Evolutionary conservation across 2,329 filamentous ascomycete species (phyloP).

Genomic region (Sporothrix brasiliensis): DNA sequence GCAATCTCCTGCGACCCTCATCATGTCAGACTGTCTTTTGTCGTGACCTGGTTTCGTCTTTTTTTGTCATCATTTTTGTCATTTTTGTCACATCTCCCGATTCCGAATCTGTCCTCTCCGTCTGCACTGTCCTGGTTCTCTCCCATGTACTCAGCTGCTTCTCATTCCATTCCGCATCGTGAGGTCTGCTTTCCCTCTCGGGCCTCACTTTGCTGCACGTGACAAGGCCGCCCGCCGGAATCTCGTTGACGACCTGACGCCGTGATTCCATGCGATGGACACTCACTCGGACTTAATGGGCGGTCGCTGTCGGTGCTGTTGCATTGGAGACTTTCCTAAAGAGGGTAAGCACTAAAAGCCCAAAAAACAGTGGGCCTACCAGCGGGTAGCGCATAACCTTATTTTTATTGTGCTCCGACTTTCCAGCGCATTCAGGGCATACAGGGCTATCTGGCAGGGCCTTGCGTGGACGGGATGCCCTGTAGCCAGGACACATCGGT

Average conservation of each 20-base stretch:
- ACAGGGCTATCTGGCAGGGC: background rate
- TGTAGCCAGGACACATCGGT: background rate
- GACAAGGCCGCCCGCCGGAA: background rate
- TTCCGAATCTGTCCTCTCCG: background rate
- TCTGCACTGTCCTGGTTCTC: background rate
- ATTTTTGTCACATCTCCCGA: background rate
- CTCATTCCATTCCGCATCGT: background rate
- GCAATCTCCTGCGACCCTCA: background rate
- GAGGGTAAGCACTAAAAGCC: background rate
- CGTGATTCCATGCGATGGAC: background rate
- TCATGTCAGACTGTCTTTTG: background rate
- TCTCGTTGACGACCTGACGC: background rate
- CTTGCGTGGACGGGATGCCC: background rate
- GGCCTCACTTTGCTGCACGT: background rate
- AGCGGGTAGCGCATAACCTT: background rate
- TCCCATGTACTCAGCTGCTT: background rate
- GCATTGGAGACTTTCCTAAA: background rate
- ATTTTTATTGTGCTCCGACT: background rate
- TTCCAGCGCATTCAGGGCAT: background rate
- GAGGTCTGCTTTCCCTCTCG: background rate
- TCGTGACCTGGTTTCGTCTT: too few species aligned
- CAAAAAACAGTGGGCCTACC: background rate
- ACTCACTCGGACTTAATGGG: background rate
- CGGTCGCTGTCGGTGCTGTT: too few species aligned
- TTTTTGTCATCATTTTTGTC: too few species aligned